These are phyloP conservation scores for Teunomyces barrocoloradensis DNA, from an alignment of 805 yeast species.

Conservation along the genomic window DNA sequence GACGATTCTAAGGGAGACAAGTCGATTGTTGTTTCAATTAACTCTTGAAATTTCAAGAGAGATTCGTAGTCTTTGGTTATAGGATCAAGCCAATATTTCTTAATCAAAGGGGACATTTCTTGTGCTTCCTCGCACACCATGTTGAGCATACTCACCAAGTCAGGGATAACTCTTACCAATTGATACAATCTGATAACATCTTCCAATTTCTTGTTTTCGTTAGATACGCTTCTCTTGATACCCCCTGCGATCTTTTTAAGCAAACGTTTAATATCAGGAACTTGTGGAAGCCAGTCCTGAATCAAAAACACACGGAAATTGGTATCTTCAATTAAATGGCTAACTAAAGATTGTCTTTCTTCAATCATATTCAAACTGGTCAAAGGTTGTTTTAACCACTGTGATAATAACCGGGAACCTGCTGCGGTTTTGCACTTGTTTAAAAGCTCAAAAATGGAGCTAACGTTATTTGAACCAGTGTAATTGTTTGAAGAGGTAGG, in stretches of 20 bases:
- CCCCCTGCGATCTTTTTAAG: conserved; percentile 57
- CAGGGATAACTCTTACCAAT: conserved; percentile 64
- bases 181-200: conserved; percentile 90
- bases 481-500: conserved; percentile 36
- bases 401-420: conserved; percentile 85
- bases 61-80: conserved; percentile 48
- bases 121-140: conserved; percentile 37
- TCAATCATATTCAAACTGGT: conserved; percentile 59
- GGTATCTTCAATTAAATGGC: conserved; percentile 65
- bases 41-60: conserved; percentile 68
- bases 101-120: conserved; percentile 36
- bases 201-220: conserved; percentile 64
- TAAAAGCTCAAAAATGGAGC: conserved; percentile 74
- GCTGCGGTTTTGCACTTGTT: conserved; percentile 86
- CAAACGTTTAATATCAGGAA: conserved; percentile 81
- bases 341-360: conserved; percentile 75
- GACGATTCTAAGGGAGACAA: conserved; percentile 69
- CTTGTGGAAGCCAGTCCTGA: conserved; percentile 61
- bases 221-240: conserved; percentile 26
- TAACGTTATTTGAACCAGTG: conserved; percentile 15
- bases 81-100: conserved; percentile 56
- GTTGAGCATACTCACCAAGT: conserved; percentile 52
- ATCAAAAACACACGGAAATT: conserved; percentile 63
- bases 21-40: conserved; percentile 92
- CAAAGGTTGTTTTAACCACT: conserved; percentile 96